Conservation (phyloP, 352 stramenopile genomes). For the Phytophthora sojae region DNA sequence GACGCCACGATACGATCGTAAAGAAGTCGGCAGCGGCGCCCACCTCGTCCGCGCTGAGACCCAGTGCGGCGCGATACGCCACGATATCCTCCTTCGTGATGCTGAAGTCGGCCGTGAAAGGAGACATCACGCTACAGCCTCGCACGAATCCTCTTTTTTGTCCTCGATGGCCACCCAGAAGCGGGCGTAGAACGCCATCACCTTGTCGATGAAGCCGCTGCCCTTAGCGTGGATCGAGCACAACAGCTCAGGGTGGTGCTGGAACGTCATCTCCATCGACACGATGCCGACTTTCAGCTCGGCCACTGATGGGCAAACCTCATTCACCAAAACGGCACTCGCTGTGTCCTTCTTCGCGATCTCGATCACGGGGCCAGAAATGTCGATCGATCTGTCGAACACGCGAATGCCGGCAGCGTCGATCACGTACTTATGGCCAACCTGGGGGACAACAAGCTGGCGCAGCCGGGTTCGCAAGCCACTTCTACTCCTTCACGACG, state of each 20-base stretch:
- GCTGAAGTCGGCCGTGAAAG: conserved; percentile 70
- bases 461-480: conserved; percentile 72
- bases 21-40: conserved; percentile 76
- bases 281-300: conserved; percentile 55
- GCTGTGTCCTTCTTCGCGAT: conserved; percentile 45
- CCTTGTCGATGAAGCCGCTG: conserved; percentile 54
- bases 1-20: conserved; percentile 82
- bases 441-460: conserved; percentile 56
- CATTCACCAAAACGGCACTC: conserved; percentile 62
- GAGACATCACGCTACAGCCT: conserved; percentile 65
- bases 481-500: conserved; percentile 60
- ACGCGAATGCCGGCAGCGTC: conserved; percentile 41
- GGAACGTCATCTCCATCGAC: conserved; percentile 65
- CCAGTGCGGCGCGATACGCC: conserved; percentile 68
- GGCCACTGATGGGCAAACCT: conserved; percentile 64
- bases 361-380: conserved; percentile 55
- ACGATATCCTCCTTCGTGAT: conserved; percentile 64
- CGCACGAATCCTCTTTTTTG: conserved; percentile 67
- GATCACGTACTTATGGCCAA: conserved; percentile 53
- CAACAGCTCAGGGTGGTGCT: conserved; percentile 51
- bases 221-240: conserved; percentile 63
- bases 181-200: conserved; percentile 81
- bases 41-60: conserved; percentile 37
- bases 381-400: conserved; percentile 49
- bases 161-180: conserved; percentile 77